Base-by-base conservation (phyloP, 192 early-diverging fungal genomes). In the Podila clonocystis region DNA sequence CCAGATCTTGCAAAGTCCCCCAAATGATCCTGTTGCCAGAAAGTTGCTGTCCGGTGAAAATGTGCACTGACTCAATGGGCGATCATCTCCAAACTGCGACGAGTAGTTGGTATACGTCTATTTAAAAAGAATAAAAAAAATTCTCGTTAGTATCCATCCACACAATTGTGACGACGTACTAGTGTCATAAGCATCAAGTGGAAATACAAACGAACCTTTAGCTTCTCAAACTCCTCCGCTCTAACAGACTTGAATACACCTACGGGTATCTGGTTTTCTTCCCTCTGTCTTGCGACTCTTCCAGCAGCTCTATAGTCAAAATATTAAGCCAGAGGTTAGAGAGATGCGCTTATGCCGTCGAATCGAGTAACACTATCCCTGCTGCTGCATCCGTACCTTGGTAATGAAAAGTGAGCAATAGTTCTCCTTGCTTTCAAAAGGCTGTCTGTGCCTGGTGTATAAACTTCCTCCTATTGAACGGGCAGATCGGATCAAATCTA, bases 21-120 rank as follows among this genome's bases (percentile, higher is more conserved):
- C 89, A 91, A 94, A 98, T 19, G 96, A 90, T 15, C 91, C 94
- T 5, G 95, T 97, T 11, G 92, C 91, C 34, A 99, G 68, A 15
- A 87, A 63, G 24, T 89, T 79, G 2, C 93, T 93, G 80, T 97
- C 92, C 8, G 94, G 95, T 13, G 95, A 86, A 77, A 99, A 97
- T 0, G 85, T 62, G 66, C 89, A 91, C 70, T 89, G 92, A 20
- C 93, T 83, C 20, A 97, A 82, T 20, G 97, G 96, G 49, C 97
- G 89, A 6, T 94, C 93, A 72, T 98, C 97, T 3, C 93, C 96
- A 30, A 97, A 88, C 75, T 98, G 97, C 9, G 96, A 95, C 26
- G 88, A 89, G 45, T 89, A 87, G 26, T 89, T 93, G 22, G 92
- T 86, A 68, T 92, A 95, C 19, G 68, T 59, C 86, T 88, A 82